A percentile compares a stretch with the other conserved stretches of the same genome.
Evolutionary conservation across 139 green algal species (phyloP).

Genomic region (Gonium pectorale): DNA sequence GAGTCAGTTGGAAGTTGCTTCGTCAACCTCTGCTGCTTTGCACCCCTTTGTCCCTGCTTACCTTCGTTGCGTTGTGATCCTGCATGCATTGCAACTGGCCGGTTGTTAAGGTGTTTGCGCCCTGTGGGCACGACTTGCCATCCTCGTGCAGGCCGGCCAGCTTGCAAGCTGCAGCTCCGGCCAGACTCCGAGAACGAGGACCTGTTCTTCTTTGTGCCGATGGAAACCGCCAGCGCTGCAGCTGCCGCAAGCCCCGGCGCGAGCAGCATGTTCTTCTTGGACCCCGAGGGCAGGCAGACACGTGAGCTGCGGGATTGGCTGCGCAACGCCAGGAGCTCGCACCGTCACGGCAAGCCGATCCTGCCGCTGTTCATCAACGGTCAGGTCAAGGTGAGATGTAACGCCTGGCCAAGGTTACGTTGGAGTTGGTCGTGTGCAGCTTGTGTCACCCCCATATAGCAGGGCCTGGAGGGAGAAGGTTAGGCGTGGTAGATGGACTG

Average conservation of each 20-base stretch:
- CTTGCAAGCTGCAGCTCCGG: slow-evolving; percentile 17
- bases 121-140: neutral
- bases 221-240: neutral
- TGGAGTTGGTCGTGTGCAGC: neutral
- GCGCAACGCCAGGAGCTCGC: neutral
- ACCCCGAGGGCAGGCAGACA: slow-evolving; percentile 7
- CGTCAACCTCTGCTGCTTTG: too few relatives aligned
- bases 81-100: too few relatives aligned
- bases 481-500: neutral
- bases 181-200: neutral
- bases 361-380: slow-evolving; percentile 27
- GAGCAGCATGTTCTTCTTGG: slow-evolving; percentile 17
- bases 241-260: neutral
- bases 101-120: too few relatives aligned
- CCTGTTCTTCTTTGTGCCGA: slow-evolving; percentile 15
- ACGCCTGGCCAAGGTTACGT: neutral
- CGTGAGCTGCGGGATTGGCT: slow-evolving; percentile 4
- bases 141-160: slow-evolving; percentile 8
- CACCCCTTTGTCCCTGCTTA: too few relatives aligned
- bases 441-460: neutral
- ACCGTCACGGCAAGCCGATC: neutral
- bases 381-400: slow-evolving; percentile 14
- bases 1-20: too few relatives aligned
- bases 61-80: neutral
- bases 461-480: neutral